A percentile compares a stretch with the other conserved stretches of the same genome.
These are phyloP conservation scores for Beauveria varroae DNA, from an alignment of 2,329 filamentous ascomycete species.

Conservation along the genomic window DNA sequence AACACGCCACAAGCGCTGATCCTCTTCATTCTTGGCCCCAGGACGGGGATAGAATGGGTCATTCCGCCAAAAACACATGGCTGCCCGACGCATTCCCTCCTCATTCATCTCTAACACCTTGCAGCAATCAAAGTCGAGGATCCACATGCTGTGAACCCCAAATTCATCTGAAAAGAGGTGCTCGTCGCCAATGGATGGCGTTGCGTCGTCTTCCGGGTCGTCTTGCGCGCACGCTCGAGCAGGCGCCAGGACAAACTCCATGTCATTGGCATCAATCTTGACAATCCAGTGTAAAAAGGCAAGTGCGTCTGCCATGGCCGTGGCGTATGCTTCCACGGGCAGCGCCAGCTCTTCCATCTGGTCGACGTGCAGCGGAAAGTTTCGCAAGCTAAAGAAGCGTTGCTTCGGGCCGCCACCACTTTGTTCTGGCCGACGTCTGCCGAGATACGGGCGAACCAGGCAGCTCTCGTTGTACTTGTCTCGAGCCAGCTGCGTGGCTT, in stretches of 20 bases:
- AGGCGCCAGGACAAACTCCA: constrained; percentile 46
- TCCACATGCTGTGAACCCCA: constrained; percentile 32
- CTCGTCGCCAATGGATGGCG: neutral
- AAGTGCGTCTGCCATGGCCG: constrained; percentile 40
- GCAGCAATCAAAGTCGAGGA: constrained; percentile 42
- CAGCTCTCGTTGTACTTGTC: constrained; percentile 35
- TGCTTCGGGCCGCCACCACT: neutral
- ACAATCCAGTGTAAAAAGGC: constrained; percentile 43
- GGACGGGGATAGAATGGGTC: no score
- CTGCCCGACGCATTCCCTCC: no score
- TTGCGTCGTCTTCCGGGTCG: neutral
- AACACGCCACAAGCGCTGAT: no score
- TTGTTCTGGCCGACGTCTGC: constrained; percentile 20
- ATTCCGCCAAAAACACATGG: no score
- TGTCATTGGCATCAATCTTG: constrained; percentile 41
- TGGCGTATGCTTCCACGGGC: constrained; percentile 27
- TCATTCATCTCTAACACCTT: no score
- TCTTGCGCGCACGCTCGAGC: neutral
- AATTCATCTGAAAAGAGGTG: constrained; percentile 14
- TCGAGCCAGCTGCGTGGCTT: neutral
- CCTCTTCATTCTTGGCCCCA: no score
- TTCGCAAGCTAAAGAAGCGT: constrained; percentile 34
- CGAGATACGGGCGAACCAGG: constrained; percentile 42
- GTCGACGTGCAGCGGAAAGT: constrained; percentile 41
- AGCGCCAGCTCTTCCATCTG: constrained; percentile 39